These are phyloP conservation scores for Penicillium sp. DNA, from an alignment of 2,329 filamentous ascomycete species.

Conservation along the genomic window DNA sequence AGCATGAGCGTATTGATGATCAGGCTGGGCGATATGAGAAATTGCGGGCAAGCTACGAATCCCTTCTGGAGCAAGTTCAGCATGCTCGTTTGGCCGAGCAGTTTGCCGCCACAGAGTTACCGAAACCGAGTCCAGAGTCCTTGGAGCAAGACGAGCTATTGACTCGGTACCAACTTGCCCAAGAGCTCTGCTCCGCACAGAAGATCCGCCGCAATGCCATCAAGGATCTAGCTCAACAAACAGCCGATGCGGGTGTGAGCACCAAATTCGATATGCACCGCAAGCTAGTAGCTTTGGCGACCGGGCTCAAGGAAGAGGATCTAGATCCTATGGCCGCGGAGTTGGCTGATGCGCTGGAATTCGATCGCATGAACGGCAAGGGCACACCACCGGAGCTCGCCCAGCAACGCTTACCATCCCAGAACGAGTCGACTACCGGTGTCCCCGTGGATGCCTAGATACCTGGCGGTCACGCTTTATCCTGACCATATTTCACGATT, in stretches of 20 bases:
- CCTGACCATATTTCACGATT: constrained; percentile 14
- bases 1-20: constrained; percentile 35
- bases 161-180: constrained; percentile 30
- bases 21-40: constrained; percentile 41
- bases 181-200: constrained; percentile 34
- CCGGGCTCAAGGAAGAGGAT: constrained; percentile 47
- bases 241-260: constrained; percentile 45
- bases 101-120: constrained; percentile 20
- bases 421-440: constrained; percentile 25
- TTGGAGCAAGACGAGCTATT: constrained; percentile 32
- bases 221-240: constrained; percentile 44
- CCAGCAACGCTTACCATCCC: constrained; percentile 20
- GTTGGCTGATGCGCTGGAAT: constrained; percentile 45
- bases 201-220: constrained; percentile 35
- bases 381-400: constrained; percentile 31
- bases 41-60: constrained; percentile 38
- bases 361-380: constrained; percentile 41
- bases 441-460: constrained; percentile 35
- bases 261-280: constrained; percentile 48
- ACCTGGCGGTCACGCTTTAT: constrained; percentile 1
- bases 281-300: constrained; percentile 47
- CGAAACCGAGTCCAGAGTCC: constrained; percentile 16
- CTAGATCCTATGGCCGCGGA: constrained; percentile 48
- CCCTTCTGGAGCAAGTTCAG: constrained; percentile 45
- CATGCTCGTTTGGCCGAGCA: constrained; percentile 35